Base-by-base conservation (phyloP, 2,329 filamentous ascomycete species). In the Paecilomyces sp. region DNA sequence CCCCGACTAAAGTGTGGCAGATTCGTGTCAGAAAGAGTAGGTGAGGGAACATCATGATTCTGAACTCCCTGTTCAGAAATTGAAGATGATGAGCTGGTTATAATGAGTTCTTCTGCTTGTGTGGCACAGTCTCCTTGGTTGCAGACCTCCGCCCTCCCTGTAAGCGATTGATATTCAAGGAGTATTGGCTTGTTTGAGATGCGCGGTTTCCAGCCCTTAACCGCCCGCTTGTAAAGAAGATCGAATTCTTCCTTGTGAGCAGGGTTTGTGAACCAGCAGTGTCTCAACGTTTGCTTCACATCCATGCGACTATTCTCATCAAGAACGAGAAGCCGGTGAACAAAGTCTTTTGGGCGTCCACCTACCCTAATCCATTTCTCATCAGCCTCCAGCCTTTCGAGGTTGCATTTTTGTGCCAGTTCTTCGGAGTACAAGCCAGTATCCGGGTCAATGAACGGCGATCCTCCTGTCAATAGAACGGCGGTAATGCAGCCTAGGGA, bases 201-300 rank as follows among this genome's bases (percentile, higher is more conserved):
- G 2, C 73, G 73, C n/a, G 81, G 82, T 58, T 70, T 68, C 84
- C 84, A 86, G 58, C 78, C 73, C 34, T 70, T 67, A 59, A 80
- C 78, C 0, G 80, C 76, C 47, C 77, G 74, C 59, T 76, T 57
- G 63, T 86, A 86, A 2, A 83, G 68, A 1, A 74, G 75, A 31
- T 82, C 74, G 58, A 84, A 79, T 18, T 80, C 76, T 13, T 67
- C 67, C 22, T 71, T 75, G 66, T 84, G 79, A 8, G 70, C 65
- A n/a, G 73, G 69, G 64, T 83, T 80, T 1, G 78, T 78, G 64
- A 88, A 84, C 85, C 85, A 88, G 9, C 66, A 58, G 69, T 86
- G 83, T 9, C 68, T 58, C 33, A 86, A 66, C 2, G 83, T 83
- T 68, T 84, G 67, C n/a, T 77, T 75, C 2, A 78, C 83, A 9